These are phyloP conservation scores for Fusarium compactum DNA, from an alignment of 2,329 filamentous ascomycete species.

Conservation along the genomic window DNA sequence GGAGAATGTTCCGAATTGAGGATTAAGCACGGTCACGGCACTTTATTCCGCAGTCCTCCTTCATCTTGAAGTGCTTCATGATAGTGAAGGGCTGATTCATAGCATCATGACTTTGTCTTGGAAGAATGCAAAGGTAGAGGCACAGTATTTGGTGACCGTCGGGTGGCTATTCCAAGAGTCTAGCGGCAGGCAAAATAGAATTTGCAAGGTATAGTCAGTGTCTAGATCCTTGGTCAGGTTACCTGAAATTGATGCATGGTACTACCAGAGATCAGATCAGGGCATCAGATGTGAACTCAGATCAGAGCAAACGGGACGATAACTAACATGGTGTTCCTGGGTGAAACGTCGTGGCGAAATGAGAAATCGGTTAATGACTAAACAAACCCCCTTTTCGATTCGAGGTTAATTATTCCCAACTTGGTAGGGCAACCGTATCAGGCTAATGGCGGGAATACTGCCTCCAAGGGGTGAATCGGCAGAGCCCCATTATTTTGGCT, in stretches of 20 bases:
- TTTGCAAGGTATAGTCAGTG: not conserved
- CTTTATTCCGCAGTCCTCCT: not conserved
- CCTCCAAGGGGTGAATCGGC: not conserved
- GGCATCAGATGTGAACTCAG: conserved; percentile 1
- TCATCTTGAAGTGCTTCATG: not conserved
- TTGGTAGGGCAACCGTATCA: conserved; percentile 8
- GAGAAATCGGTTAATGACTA: conserved; percentile 1
- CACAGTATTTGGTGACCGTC: not conserved
- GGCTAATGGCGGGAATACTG: conserved; percentile 23
- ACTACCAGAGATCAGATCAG: conserved; percentile 18
- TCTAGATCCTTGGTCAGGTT: not conserved
- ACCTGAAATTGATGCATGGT: not conserved
- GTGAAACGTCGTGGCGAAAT: conserved; percentile 20
- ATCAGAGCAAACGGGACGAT: conserved; percentile 8
- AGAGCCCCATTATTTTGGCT: conserved; percentile 20
- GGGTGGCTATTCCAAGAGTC: not conserved
- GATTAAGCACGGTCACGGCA: not conserved
- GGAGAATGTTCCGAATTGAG: conserved; percentile 11
- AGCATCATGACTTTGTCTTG: not conserved
- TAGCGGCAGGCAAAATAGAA: not conserved
- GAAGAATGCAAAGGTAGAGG: not conserved
- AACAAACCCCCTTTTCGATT: conserved; percentile 18
- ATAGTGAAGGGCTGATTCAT: not conserved
- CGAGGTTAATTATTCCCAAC: not conserved
- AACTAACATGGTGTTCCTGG: conserved; percentile 14